Percentiles rank a stretch among this genome's conserved stretches.
Conservation (phyloP, 1,139 yeast genomes). For the Nakaseomyces nivariensis region DNA sequence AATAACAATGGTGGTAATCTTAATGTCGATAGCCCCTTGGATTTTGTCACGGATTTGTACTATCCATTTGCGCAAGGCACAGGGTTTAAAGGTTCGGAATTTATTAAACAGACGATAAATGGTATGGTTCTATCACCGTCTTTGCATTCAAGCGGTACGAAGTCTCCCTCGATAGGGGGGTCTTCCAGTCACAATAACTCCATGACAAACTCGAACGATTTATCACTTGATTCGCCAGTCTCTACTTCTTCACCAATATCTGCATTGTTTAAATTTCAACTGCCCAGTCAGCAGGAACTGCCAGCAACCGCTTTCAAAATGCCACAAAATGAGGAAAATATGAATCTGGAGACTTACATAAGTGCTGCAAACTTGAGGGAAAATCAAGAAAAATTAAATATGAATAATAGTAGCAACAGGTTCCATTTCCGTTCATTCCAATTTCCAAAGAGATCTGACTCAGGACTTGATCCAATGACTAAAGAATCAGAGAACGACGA, state of each 20-base stretch:
- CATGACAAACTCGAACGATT: conserved; percentile 3
- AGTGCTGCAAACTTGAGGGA: conserved; percentile 26
- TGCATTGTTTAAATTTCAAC: conserved; percentile 30
- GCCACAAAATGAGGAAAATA: conserved; percentile 38
- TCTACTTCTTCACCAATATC: conserved; percentile 30
- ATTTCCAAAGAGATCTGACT: conserved; percentile 14
- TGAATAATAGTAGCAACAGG: conserved; percentile 1
- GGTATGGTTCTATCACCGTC: conserved; percentile 7
- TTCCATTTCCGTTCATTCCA: conserved; percentile 12
- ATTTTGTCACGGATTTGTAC: background rate
- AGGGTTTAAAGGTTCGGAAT: background rate
- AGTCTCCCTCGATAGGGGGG: conserved; percentile 4
- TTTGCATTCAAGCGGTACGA: conserved; percentile 6
- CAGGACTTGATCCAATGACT: background rate
- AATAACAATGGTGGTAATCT: background rate
- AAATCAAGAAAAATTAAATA: conserved; percentile 16
- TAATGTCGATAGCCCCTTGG: background rate
- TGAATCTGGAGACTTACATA: conserved; percentile 27
- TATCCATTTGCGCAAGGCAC: background rate
- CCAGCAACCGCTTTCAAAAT: conserved; percentile 31
- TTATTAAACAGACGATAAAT: background rate
- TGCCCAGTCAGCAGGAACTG: conserved; percentile 22
- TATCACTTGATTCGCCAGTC: conserved; percentile 20
- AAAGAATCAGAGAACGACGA: conserved; percentile 1
- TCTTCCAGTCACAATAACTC: conserved; percentile 1